Base-by-base conservation (phyloP, 768 basidiomycete species). In the Phlebiopsis flavidoalba region DNA sequence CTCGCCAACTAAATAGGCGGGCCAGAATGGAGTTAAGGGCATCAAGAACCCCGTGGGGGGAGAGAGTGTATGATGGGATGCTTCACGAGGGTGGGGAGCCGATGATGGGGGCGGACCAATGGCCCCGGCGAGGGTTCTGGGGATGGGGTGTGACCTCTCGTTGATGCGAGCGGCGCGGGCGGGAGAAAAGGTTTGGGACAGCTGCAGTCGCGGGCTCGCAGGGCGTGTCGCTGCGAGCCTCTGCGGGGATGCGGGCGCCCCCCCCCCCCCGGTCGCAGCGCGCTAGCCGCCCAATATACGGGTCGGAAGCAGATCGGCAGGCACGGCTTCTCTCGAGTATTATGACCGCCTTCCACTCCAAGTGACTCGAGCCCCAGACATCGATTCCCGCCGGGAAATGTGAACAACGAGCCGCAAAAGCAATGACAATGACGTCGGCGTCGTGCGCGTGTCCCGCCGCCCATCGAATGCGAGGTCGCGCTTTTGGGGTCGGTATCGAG, bases 1-100 rank as follows among this genome's bases (percentile, higher is more conserved):
- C n/a, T 48, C 52, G 37, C 31, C 4, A 46, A n/a, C 36, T 62
- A 62, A 53, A 62, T 62, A 62, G 57, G 33, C 52, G 26, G 21
- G 7, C 47, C 3, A 45, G 6, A 35, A 8, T 24, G 51, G 24
- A 21, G n/a, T n/a, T n/a, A 45, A 55, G 35, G 11, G 21, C 10
- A 43, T 45, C 40, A 21, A 21, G 33, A 11, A 11, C 33, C 51
- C 35, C 51, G 52, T 54, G 50, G 43, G 50, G 43, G 52, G 52
- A 47, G 26, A 8, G 35, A 11, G 5, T 40, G 4, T 24, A 37
- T 24, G 21, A 8, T 49, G 58, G 37, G 24, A 48, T 15, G 17
- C n/a, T n/a, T n/a, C n/a, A n/a, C 12, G 35, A 8, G 15, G 26
- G 24, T 51, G 33, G 58, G 58, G 51, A 11, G 31, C 11, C 31